Conservation (phyloP, 306 rosid genomes). For the Cucurbita pepo region DNA sequence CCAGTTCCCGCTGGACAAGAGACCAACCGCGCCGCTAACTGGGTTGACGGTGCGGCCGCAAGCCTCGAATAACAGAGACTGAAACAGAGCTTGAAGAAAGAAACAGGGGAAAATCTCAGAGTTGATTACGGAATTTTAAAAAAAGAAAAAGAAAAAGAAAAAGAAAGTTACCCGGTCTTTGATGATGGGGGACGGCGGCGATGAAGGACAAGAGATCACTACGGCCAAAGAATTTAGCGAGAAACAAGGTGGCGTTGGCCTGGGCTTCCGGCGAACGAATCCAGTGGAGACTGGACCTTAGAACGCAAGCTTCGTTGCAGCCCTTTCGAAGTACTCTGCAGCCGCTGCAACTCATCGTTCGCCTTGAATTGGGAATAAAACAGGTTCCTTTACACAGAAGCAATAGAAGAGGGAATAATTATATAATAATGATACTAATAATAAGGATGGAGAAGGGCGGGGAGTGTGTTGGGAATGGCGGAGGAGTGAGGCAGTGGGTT, state of each 20-base stretch:
- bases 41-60: conserved; percentile 72
- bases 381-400: not conserved
- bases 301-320: conserved; percentile 38
- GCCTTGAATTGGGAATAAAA: too few relatives aligned
- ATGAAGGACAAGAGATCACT: conserved; percentile 46
- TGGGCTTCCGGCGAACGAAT: conserved; percentile 45
- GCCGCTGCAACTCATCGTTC: conserved; percentile 61
- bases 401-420: not conserved
- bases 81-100: conserved; percentile 32
- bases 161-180: conserved; percentile 11
- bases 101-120: not conserved
- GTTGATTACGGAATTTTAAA: not conserved
- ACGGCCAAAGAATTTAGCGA: conserved; percentile 71
- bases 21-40: conserved; percentile 58
- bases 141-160: not conserved
- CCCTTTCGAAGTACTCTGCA: conserved; percentile 63
- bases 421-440: not conserved
- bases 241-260: conserved; percentile 50
- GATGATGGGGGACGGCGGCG: conserved; percentile 40
- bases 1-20: conserved; percentile 50
- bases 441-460: not conserved
- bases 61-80: conserved; percentile 58
- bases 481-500: not conserved
- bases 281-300: conserved; percentile 45
- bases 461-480: not conserved